Conservation (phyloP, 331 rosid species). For the Pyracantha coccinea region DNA sequence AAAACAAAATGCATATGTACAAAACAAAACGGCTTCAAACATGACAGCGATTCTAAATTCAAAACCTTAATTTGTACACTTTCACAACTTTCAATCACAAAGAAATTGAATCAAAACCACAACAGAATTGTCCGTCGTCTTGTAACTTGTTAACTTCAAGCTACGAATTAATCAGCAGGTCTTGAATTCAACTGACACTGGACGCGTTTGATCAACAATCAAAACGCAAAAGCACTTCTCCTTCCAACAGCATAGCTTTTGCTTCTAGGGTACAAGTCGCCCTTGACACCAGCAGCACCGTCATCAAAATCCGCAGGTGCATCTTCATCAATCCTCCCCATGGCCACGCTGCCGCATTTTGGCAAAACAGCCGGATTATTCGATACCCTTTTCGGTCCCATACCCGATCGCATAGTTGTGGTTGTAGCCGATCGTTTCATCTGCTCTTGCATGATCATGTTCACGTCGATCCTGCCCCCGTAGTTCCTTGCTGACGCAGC, state of each 20-base stretch:
- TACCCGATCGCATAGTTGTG: conserved; percentile 5
- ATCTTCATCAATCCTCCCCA: conserved; percentile 72
- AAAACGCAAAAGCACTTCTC: conserved; percentile 20
- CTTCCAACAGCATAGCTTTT: conserved; percentile 50
- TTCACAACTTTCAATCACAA: not conserved
- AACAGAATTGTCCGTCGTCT: not conserved
- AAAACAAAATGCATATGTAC: not conserved
- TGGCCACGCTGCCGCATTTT: conserved; percentile 56
- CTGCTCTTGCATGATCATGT: conserved; percentile 34
- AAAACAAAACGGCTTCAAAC: not conserved
- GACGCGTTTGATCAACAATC: not conserved
- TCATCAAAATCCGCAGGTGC: conserved; percentile 29
- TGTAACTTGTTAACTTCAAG: no score
- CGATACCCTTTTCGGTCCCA: no score
- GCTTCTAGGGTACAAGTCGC: conserved; percentile 42
- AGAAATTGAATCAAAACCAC: conserved; percentile 15
- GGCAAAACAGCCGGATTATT: conserved; percentile 31
- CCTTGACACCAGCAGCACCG: not conserved
- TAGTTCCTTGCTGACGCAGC: conserved; percentile 64
- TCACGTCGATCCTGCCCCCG: conserved; percentile 43
- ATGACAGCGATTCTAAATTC: not conserved
- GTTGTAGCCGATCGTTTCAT: not conserved
- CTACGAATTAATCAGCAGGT: no score
- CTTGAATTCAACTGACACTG: no score
- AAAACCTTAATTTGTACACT: not conserved